Base-by-base conservation (phyloP, 1,284 basidiomycete species). In the Rhodotorula sp. region DNA sequence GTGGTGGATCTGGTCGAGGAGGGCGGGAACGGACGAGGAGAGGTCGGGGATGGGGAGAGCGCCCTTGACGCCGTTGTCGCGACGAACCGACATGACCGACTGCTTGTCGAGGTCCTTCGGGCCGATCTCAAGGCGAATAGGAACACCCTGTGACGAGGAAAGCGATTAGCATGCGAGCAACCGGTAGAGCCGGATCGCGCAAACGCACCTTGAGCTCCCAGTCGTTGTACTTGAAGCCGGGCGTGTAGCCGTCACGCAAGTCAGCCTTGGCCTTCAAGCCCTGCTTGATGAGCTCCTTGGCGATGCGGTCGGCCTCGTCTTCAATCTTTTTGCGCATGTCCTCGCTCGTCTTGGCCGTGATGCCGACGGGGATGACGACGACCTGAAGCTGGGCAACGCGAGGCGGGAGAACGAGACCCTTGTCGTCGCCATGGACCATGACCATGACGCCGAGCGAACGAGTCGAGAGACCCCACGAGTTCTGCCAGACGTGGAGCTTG, bases 361-460 rank as follows among this genome's bases (percentile, higher is more conserved):
- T 88, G 64, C 95, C 95, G 76, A 92, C 94, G 20, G 96, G 96
- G 56, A 99, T 89, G 74, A 99, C 84, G 59, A 96, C 86, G 61
- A 89, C 94, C 82, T 99, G 95, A 32, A 95, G 82, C 74, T 87
- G 87, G n/a, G 95, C 92, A 30, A 99, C 95, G 34, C 92, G 86
- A 64, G 95, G 95, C 44, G 95, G 96, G 73, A 98, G 87, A 20
- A 99, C 94, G 72, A 99, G 83, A 56, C 95, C 95, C 79, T 97
- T 92, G 81, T 99, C 92, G 81, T 99, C 96, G 62, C 95, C 95
- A 80, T 99, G 96, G 17, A 93, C 88, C 95, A 99, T 99, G 78
- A 98, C 94, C 94, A 97, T 97, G 70, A 98, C 92, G 80, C 95
- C 95, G 77, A 99, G 94, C 48, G 91, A 88, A 67, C 95, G 86